Percentiles rank a stretch among this genome's conserved stretches.
phyloP scores from a whole-genome alignment of 2,329 filamentous ascomycete genomes.

The Stagonosporopsis vannaccii region DNA sequence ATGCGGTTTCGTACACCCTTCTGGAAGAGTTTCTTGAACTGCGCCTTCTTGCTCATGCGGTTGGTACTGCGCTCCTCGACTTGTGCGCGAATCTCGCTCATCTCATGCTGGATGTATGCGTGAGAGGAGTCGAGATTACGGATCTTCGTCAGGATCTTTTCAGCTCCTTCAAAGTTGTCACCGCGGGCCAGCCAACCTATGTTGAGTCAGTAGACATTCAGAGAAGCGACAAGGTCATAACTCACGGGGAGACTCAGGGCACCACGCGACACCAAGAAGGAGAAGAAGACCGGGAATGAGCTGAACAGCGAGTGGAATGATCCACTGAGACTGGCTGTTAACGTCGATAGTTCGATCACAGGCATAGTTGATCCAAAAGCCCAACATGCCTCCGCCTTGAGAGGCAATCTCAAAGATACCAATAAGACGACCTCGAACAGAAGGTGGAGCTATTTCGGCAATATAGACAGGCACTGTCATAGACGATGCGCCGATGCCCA shows the following conservation, averaged over 20 bases:
- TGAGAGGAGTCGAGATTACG: slow-evolving; percentile 55
- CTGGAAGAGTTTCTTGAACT: slow-evolving; percentile 49
- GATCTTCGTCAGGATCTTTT: slow-evolving; percentile 52
- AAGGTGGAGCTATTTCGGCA: slow-evolving; percentile 61
- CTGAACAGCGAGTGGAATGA: slow-evolving; percentile 65
- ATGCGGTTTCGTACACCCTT: slow-evolving; percentile 51
- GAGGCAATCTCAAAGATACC: slow-evolving; percentile 73
- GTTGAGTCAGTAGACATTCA: neutral
- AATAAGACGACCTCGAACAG: slow-evolving; percentile 69
- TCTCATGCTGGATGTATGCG: slow-evolving; percentile 57
- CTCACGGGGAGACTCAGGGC: slow-evolving; percentile 42
- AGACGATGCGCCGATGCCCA: slow-evolving; percentile 49
- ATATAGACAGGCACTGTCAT: slow-evolving; percentile 51
- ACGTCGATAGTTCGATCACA: slow-evolving; percentile 52
- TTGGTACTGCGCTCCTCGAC: slow-evolving; percentile 42
- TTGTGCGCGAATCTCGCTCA: slow-evolving; percentile 56
- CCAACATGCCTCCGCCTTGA: slow-evolving; percentile 64
- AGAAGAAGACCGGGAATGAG: slow-evolving; percentile 52
- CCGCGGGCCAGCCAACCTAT: slow-evolving; percentile 34
- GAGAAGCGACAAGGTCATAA: neutral
- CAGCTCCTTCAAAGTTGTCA: slow-evolving; percentile 50
- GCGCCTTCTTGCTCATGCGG: slow-evolving; percentile 37
- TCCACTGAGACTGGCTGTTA: slow-evolving; percentile 64
- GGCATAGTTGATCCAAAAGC: slow-evolving; percentile 55
- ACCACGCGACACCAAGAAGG: slow-evolving; percentile 47